phyloP scores from a whole-genome alignment of 2,329 filamentous ascomycete genomes.

The Sporothrix euskadiensis region DNA sequence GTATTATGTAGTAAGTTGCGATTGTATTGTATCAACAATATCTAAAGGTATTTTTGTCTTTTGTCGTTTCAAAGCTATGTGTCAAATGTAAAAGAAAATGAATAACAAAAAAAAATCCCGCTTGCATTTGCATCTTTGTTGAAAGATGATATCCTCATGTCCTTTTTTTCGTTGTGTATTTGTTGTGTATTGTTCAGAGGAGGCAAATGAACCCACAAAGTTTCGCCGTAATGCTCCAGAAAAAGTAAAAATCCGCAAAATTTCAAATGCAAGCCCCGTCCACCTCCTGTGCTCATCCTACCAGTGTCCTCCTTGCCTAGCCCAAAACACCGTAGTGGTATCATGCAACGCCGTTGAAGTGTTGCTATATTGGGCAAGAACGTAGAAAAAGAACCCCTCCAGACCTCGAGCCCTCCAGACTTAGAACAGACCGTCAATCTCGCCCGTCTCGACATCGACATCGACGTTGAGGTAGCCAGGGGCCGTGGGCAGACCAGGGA shows the following conservation, averaged over 20 bases:
- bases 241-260: not conserved
- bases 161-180: not conserved
- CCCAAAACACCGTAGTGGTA: not conserved
- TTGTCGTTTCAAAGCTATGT: not conserved
- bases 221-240: slow-evolving; percentile 28
- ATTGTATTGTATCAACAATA: not conserved
- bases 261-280: slow-evolving; percentile 19
- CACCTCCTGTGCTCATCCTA: not conserved
- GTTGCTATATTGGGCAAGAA: slow-evolving; percentile 22
- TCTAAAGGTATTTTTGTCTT: slow-evolving; percentile 11
- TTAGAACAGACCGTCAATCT: slow-evolving; percentile 88
- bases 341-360: slow-evolving; percentile 32
- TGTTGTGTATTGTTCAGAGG: not conserved
- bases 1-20: not conserved
- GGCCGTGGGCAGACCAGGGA: slow-evolving; percentile 90
- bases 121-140: slow-evolving; percentile 31
- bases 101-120: not conserved
- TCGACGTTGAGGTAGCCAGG: slow-evolving; percentile 96
- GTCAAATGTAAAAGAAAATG: not conserved
- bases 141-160: slow-evolving; percentile 30
- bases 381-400: not conserved
- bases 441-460: slow-evolving; percentile 76
- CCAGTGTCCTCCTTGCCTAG: not conserved
- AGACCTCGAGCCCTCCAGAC: not conserved
- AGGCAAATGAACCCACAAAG: slow-evolving; percentile 4